These are phyloP conservation scores for Blastocrithidia nonstop DNA, from an alignment of 208 protist genomes.

Conservation along the genomic window DNA sequence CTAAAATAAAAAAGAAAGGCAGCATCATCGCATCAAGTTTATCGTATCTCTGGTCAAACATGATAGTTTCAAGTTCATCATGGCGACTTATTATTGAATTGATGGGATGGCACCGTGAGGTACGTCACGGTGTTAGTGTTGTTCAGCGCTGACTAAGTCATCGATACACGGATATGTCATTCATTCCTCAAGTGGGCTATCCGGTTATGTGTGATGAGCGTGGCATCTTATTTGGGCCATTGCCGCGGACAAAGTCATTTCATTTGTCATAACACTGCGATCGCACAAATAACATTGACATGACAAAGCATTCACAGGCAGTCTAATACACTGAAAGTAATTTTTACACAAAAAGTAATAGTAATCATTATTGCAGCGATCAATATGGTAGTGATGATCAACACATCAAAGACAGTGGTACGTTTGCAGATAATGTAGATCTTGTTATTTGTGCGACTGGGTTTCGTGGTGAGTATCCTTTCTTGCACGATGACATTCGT, in stretches of 20 bases:
- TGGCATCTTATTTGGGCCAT: slow-evolving; percentile 31
- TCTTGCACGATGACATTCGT: slow-evolving; percentile 16
- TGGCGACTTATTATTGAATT: no score
- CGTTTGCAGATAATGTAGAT: slow-evolving; percentile 61
- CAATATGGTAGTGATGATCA: not conserved
- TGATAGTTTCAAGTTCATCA: no score
- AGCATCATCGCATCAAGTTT: no score
- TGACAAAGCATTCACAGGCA: no score
- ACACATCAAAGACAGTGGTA: no score
- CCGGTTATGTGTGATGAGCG: slow-evolving; percentile 19
- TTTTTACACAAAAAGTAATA: not conserved
- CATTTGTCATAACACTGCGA: not conserved
- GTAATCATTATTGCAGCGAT: not conserved
- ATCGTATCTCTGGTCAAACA: no score
- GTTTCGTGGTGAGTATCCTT: slow-evolving; percentile 61
- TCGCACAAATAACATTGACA: not conserved
- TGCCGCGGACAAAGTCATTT: slow-evolving; percentile 4
- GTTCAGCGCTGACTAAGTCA: no score
- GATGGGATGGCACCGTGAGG: no score
- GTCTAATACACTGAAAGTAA: no score
- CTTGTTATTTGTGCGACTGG: slow-evolving; percentile 71
- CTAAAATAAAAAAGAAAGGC: no score
- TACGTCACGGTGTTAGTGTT: no score
- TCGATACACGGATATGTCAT: slow-evolving; percentile 11
- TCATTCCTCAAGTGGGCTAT: slow-evolving; percentile 19